Percentiles rank a stretch among this genome's conserved stretches.
Evolutionary conservation across 768 basidiomycete genomes (phyloP).

Genomic region (Tylopilus subfusipes): DNA sequence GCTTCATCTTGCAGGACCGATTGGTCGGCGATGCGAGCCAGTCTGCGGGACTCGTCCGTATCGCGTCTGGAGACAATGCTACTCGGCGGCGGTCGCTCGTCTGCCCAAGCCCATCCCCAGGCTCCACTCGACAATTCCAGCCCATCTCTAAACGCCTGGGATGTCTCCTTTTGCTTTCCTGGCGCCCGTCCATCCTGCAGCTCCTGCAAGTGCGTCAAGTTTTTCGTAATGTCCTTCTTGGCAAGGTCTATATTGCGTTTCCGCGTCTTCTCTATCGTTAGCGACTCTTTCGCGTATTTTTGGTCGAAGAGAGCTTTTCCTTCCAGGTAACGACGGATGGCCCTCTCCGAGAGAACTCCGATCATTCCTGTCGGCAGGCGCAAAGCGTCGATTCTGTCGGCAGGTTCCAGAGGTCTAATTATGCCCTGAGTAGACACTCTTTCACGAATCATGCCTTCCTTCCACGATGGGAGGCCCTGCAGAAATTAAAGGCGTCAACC

Average conservation of each 20-base stretch:
- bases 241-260: constrained; percentile 61
- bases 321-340: constrained; percentile 72
- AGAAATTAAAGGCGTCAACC: neutral
- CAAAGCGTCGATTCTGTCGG: constrained; percentile 62
- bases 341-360: constrained; percentile 71
- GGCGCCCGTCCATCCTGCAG: constrained; percentile 14
- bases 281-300: constrained; percentile 58
- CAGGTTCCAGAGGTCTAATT: constrained; percentile 78
- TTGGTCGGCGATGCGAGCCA: constrained; percentile 73
- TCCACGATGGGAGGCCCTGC: constrained; percentile 38
- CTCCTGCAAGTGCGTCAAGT: constrained; percentile 44
- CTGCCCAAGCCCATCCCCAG: constrained; percentile 85
- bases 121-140: constrained; percentile 46
- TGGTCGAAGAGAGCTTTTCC: constrained; percentile 57
- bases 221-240: constrained; percentile 55
- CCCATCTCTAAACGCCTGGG: constrained; percentile 27
- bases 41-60: constrained; percentile 69
- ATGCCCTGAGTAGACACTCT: constrained; percentile 79
- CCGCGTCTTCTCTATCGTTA: constrained; percentile 64
- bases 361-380: constrained; percentile 61
- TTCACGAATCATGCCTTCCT: constrained; percentile 82
- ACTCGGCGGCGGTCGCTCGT: constrained; percentile 85
- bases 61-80: constrained; percentile 90
- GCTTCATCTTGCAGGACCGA: constrained; percentile 55
- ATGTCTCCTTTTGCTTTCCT: constrained; percentile 20